Base-by-base conservation (phyloP, 768 basidiomycete genomes). In the Naematelia aurantialba region DNA sequence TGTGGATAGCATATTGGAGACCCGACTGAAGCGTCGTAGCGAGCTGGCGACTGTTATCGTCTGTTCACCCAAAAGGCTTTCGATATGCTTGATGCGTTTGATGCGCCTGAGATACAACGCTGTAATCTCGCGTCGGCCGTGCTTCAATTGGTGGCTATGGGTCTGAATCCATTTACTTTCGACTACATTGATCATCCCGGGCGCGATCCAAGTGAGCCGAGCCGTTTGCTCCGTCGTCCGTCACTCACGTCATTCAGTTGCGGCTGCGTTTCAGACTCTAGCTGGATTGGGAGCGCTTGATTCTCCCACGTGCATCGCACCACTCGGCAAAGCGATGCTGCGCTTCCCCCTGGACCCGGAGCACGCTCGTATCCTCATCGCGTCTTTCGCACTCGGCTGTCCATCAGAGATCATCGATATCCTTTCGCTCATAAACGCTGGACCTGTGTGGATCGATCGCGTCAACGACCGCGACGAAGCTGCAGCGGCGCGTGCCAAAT, bases 131-230 rank as follows among this genome's bases (percentile, higher is more conserved):
- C 88, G 3, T 85, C 88, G 19, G 89, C 88, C 56, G 82, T 91
- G 25, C 81, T 99, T 27, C 88, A 94, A 68, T 81, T 98, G 17
- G 88, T 89, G 70, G 90, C 87, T 61, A 83, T 93, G 30, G 85
- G 85, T 2, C 87, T 88, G 72, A 84, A 93, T 66, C 79, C 92
- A 1, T 86, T 89, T 67, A 81, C 85, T 5, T 82, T 97, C 26
- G 87, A 91, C 51, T 86, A 90, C 60, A 89, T 99, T 85, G 93
- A 98, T 72, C 82, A 82, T 65, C 94, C 93, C 0, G 87, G 90
- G 31, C 69, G 77, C 1, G 84, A 87, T 39, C 83, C 86, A 11
- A 82, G 91, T 93, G 66, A 72, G 88, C 80, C 22, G 29, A 22
- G 4, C 55, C 21, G 12, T n/a, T n/a, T 52, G 8, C 19, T 47